Evolutionary conservation across 1,284 basidiomycete species (phyloP).

Genomic region (Cryptococcus hybrid): DNA sequence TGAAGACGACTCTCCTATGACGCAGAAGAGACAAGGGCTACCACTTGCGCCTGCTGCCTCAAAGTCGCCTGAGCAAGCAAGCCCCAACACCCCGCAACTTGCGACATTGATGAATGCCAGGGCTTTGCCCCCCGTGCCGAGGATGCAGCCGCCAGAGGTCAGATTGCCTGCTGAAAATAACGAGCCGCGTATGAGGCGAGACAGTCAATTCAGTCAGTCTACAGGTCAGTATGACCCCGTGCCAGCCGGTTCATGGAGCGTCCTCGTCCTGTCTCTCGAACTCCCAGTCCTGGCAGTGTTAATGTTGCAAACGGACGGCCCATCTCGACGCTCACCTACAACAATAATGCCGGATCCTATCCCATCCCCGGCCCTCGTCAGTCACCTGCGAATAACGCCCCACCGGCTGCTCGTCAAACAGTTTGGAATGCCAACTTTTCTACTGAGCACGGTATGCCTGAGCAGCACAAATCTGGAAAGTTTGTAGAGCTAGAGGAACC

Average conservation of each 20-base stretch:
- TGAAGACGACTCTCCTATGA: constrained; percentile 55
- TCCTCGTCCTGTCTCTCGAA: constrained; percentile 1
- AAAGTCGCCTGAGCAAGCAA: constrained; percentile 5
- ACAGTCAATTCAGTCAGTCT: neutral
- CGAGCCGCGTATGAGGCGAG: neutral
- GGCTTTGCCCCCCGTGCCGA: constrained; percentile 23
- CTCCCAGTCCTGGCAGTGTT: neutral
- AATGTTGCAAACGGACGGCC: neutral
- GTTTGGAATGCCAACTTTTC: constrained; percentile 86
- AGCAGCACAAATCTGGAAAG: constrained; percentile 41
- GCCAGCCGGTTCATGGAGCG: neutral
- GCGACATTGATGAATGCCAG: constrained; percentile 4
- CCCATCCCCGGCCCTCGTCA: neutral
- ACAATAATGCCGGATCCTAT: constrained; percentile 6
- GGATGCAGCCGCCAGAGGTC: constrained; percentile 7
- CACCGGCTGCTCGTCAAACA: constrained; percentile 48
- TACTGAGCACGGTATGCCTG: constrained; percentile 56
- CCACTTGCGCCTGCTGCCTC: constrained; percentile 17
- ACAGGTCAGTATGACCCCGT: neutral
- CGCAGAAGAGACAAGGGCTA: constrained; percentile 17
- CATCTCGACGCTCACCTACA: neutral
- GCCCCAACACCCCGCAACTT: neutral
- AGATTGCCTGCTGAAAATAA: constrained; percentile 5
- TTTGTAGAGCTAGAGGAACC: constrained; percentile 79
- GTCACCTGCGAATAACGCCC: constrained; percentile 23